Evolutionary conservation across 208 protist species (phyloP).

Genomic region (Wallacemonas sp.): DNA sequence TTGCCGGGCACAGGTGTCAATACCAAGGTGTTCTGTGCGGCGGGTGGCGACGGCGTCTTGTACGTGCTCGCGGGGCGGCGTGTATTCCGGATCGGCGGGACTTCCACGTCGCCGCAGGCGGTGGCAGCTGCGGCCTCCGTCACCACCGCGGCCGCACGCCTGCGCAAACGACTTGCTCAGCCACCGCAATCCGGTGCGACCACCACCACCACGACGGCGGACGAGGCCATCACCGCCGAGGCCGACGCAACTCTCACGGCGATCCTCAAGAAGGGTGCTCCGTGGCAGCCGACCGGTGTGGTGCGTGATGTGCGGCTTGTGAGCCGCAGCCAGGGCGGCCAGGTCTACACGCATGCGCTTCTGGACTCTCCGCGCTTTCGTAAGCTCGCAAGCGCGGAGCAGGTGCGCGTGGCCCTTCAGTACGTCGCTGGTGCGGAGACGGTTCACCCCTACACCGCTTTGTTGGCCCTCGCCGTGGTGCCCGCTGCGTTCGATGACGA

Average conservation of each 20-base stretch:
- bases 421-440: conserved; percentile 65
- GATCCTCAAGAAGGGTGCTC: conserved; percentile 1
- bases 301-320: conserved; percentile 34
- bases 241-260: conserved; percentile 3
- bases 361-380: conserved; percentile 17
- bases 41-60: background rate
- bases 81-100: conserved; percentile 17
- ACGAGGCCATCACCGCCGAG: background rate
- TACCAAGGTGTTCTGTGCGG: conserved; percentile 18
- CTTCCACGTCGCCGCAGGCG: background rate
- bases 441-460: conserved; percentile 62
- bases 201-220: too few species aligned
- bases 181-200: too few species aligned
- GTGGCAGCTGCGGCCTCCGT: background rate
- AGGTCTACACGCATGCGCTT: conserved; percentile 19
- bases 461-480: conserved; percentile 31
- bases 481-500: conserved; percentile 29
- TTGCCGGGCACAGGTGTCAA: conserved; percentile 22
- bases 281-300: background rate
- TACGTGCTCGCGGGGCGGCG: conserved; percentile 33
- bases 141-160: background rate
- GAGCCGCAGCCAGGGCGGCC: background rate
- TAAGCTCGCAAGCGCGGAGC: background rate
- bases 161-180: background rate
- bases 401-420: conserved; percentile 20